A percentile compares a stretch with the other conserved stretches of the same genome.
Evolutionary conservation across 1,284 basidiomycete genomes (phyloP).

Genomic region (Cryptococcus wingfieldii): DNA sequence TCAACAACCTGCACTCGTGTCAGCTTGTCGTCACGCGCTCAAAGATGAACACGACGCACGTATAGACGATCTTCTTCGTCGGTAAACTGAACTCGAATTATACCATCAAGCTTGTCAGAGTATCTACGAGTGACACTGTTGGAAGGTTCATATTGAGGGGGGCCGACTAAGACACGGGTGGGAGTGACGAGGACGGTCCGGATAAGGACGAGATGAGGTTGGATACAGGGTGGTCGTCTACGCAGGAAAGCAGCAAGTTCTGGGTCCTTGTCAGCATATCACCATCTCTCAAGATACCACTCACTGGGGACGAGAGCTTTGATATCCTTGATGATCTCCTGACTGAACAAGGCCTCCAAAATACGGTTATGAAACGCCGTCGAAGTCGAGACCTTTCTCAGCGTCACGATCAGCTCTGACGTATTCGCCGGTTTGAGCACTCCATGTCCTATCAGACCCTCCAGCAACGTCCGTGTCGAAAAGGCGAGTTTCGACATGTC

Average conservation of each 20-base stretch:
- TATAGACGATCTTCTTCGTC: conserved; percentile 45
- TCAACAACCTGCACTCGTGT: conserved; percentile 30
- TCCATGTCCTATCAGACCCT: conserved; percentile 44
- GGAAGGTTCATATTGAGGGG: conserved; percentile 43
- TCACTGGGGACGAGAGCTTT: conserved; percentile 22
- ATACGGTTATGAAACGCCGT: conserved; percentile 32
- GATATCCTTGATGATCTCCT: conserved; percentile 38
- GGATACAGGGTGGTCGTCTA: conserved; percentile 4
- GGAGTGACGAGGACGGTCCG: conserved; percentile 45
- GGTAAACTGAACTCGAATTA: conserved; percentile 46
- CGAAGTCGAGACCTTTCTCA: conserved; percentile 19
- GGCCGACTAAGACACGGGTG: conserved; percentile 43
- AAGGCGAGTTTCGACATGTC: conserved; percentile 30
- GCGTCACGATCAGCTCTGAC: conserved; percentile 13
- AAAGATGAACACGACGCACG: conserved; percentile 20
- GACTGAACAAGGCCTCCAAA: conserved; percentile 40
- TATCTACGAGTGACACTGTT: conserved; percentile 46
- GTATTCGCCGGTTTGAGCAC: conserved; percentile 37
- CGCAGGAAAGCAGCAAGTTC: conserved; percentile 25
- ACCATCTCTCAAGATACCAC: not conserved
- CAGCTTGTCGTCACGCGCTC: not conserved
- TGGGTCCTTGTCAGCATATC: conserved; percentile 1
- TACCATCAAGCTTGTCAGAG: conserved; percentile 34
- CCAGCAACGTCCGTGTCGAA: conserved; percentile 36
- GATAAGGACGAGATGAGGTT: conserved; percentile 39